Conservation (phyloP, 2,329 filamentous ascomycete species). For the Pseudogymnoascus verrucosus region DNA sequence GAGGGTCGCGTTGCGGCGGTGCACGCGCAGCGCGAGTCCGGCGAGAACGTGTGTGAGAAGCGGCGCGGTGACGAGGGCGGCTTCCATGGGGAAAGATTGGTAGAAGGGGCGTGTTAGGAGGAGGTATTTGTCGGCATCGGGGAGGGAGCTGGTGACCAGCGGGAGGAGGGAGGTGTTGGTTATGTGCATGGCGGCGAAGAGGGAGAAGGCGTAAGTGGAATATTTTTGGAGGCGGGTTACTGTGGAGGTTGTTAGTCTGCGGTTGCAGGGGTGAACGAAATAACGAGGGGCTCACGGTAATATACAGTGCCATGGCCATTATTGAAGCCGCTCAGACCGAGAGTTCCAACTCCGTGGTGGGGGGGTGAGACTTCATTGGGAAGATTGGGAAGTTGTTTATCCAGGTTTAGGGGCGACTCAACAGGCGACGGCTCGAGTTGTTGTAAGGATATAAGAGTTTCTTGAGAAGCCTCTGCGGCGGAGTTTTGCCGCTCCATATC, state of each 20-base stretch:
- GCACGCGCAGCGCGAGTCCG: slow-evolving; percentile 67
- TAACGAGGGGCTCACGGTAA: slow-evolving; percentile 51
- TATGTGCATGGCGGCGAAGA: slow-evolving; percentile 71
- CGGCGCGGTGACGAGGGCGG: slow-evolving; percentile 68
- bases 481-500: slow-evolving; percentile 31
- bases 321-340: slow-evolving; percentile 48
- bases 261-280: not conserved
- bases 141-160: slow-evolving; percentile 62
- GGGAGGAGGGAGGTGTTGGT: slow-evolving; percentile 77
- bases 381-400: slow-evolving; percentile 30
- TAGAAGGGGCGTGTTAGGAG: slow-evolving; percentile 89
- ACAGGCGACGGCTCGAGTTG: slow-evolving; percentile 80
- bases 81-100: slow-evolving; percentile 74
- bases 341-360: slow-evolving; percentile 28
- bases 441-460: slow-evolving; percentile 57
- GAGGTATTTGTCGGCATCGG: slow-evolving; percentile 73
- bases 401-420: slow-evolving; percentile 37
- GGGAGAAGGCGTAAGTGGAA: slow-evolving; percentile 74
- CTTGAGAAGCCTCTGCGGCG: slow-evolving; percentile 37
- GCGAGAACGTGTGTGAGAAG: slow-evolving; percentile 68
- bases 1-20: slow-evolving; percentile 64
- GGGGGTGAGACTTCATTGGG: slow-evolving; percentile 34
- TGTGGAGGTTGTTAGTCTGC: slow-evolving; percentile 26
- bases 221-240: slow-evolving; percentile 76
- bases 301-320: slow-evolving; percentile 61